Conservation (phyloP, 2,329 filamentous ascomycete species). For the Penicillium sclerotiorum region DNA sequence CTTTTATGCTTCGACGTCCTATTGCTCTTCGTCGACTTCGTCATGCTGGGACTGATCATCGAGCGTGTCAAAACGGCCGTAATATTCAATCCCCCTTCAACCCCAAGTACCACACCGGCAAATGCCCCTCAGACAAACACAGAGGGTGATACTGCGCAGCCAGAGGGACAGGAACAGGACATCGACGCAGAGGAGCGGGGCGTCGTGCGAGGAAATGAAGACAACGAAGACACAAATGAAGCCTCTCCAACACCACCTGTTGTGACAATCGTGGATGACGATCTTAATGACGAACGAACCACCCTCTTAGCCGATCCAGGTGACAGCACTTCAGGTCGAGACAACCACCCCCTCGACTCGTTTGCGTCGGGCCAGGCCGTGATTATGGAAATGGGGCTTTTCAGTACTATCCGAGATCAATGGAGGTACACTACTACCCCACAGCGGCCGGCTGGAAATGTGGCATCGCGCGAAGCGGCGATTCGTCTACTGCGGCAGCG, state of each 20-base stretch:
- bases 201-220: constrained; percentile 45
- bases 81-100: constrained; percentile 16
- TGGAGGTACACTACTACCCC: constrained; percentile 36
- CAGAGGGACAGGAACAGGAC: constrained; percentile 48
- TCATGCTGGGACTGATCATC: constrained; percentile 58
- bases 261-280: constrained; percentile 22
- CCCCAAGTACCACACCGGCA: constrained; percentile 14
- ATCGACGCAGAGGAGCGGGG: constrained; percentile 64
- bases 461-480: constrained; percentile 38
- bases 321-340: constrained; percentile 26
- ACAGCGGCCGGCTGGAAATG: constrained; percentile 26
- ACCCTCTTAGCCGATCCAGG: constrained; percentile 39
- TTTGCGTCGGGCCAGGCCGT: constrained; percentile 42
- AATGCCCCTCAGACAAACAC: constrained; percentile 17
- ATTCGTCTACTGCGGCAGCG: constrained; percentile 40
- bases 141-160: constrained; percentile 8
- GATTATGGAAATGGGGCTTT: constrained; percentile 41
- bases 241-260: constrained; percentile 29
- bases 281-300: constrained; percentile 32
- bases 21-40: constrained; percentile 57
- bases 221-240: constrained; percentile 25
- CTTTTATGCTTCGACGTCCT: constrained; percentile 58
- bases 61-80: constrained; percentile 54
- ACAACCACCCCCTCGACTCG: constrained; percentile 41
- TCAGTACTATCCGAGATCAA: constrained; percentile 41